Conservation (phyloP, 192 early-diverging fungal species). For the Lunasporangiospora selenospora region DNA sequence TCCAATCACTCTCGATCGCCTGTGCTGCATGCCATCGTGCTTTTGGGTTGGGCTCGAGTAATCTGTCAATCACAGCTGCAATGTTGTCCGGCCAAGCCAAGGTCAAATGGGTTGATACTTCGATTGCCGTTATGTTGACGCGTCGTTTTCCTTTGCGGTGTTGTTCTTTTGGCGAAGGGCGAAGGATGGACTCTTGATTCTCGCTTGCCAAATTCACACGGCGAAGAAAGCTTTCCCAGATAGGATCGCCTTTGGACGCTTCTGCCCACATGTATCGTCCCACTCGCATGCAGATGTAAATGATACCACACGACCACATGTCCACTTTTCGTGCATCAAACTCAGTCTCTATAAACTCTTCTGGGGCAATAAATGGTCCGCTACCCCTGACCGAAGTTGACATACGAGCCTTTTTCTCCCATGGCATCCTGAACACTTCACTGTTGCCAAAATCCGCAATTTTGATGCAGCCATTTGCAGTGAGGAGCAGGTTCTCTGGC, state of each 20-base stretch:
- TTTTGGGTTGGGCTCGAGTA: constrained; percentile 50
- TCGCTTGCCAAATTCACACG: too few relatives aligned
- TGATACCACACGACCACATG: constrained; percentile 53
- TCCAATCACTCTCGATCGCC: constrained; percentile 48
- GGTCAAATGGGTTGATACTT: constrained; percentile 1
- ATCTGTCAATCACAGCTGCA: constrained; percentile 30
- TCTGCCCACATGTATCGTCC: constrained; percentile 39
- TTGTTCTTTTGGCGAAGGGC: constrained; percentile 1
- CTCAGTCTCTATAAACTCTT: constrained; percentile 65
- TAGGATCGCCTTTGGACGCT: constrained; percentile 30
- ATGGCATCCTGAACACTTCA: constrained; percentile 80
- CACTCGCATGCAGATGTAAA: constrained; percentile 53
- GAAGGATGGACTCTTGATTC: too few relatives aligned
- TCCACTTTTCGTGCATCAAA: constrained; percentile 75
- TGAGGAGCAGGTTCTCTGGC: constrained; percentile 85
- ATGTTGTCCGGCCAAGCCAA: constrained; percentile 27
- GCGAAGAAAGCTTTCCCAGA: constrained; percentile 23
- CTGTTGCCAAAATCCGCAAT: constrained; percentile 89
- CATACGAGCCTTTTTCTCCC: constrained; percentile 64
- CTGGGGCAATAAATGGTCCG: constrained; percentile 90
- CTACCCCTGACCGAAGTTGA: constrained; percentile 74
- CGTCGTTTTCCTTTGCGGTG: too few relatives aligned
- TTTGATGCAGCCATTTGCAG: constrained; percentile 69
- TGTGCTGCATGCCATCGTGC: constrained; percentile 52
- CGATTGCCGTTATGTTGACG: constrained; percentile 19